Conservation (phyloP, 352 stramenopile genomes). For the Nothophytophthora sp. region DNA sequence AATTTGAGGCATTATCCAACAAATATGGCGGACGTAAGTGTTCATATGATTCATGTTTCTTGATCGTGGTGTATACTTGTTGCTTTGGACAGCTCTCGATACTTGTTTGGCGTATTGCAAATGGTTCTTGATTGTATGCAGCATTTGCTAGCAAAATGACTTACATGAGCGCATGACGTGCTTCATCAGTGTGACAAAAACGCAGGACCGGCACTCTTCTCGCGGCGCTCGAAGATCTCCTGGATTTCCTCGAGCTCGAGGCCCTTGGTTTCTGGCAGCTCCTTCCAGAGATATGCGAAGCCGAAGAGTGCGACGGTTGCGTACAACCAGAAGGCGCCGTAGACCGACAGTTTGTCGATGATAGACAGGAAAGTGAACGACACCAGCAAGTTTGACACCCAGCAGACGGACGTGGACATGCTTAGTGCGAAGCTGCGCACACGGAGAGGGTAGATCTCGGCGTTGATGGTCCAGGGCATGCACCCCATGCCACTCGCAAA, state of each 20-base stretch:
- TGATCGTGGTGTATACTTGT: no score
- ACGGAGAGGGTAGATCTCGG: slow-evolving; percentile 93
- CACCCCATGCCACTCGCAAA: slow-evolving; percentile 84
- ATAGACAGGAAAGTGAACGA: slow-evolving; percentile 95
- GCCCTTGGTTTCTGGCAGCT: slow-evolving; percentile 94
- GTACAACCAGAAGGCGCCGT: slow-evolving; percentile 94
- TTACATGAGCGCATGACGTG: no score
- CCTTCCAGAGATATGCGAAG: slow-evolving; percentile 71
- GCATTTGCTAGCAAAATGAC: no score
- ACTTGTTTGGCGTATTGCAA: no score
- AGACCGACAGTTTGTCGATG: slow-evolving; percentile 49
- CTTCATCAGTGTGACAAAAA: no score
- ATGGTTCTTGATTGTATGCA: no score
- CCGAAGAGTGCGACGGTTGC: slow-evolving; percentile 70
- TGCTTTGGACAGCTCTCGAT: no score
- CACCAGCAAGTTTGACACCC: slow-evolving; percentile 92
- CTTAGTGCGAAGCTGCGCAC: slow-evolving; percentile 88
- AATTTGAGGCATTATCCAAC: no score
- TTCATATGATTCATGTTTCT: no score
- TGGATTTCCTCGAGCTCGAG: slow-evolving; percentile 93
- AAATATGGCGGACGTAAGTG: no score
- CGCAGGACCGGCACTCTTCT: no score
- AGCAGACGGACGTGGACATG: slow-evolving; percentile 91
- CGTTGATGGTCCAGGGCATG: slow-evolving; percentile 95
- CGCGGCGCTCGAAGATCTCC: slow-evolving; percentile 89